These are phyloP conservation scores for Isoetes taiwanensis DNA, from an alignment of 75 land plant genomes.

Conservation along the genomic window DNA sequence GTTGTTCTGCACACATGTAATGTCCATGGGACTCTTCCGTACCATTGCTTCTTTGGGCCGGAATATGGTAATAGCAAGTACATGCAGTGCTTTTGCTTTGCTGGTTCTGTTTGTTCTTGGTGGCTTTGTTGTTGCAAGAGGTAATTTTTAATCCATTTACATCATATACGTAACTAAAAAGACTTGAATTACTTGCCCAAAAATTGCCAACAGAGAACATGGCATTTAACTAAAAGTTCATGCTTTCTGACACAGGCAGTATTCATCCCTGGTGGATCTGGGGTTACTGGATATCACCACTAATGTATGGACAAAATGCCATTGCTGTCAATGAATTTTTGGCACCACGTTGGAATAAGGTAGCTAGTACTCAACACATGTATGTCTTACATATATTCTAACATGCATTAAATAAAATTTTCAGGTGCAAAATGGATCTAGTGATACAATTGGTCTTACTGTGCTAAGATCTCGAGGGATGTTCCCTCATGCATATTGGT, in stretches of 20 bases:
- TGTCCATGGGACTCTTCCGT: neutral
- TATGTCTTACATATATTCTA: too few relatives aligned
- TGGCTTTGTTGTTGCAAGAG: neutral
- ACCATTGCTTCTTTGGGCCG: neutral
- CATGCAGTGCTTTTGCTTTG: neutral
- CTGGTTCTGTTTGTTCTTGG: neutral
- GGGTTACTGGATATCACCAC: conserved; percentile 53
- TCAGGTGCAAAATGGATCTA: neutral
- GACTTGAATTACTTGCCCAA: too few relatives aligned
- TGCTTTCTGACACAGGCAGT: too few relatives aligned
- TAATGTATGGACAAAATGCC: conserved; percentile 44
- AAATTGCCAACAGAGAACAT: too few relatives aligned
- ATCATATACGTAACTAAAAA: too few relatives aligned
- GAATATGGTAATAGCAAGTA: neutral
- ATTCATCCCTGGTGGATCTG: conserved; percentile 51
- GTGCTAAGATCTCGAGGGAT: neutral
- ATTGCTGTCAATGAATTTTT: conserved; percentile 39
- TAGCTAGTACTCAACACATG: conserved; percentile 14
- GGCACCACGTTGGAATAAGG: conserved; percentile 31
- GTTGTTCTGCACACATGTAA: neutral
- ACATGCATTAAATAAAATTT: neutral
- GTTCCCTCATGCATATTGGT: neutral
- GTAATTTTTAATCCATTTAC: too few relatives aligned
- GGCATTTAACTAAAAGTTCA: too few relatives aligned
- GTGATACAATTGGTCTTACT: neutral